phyloP scores from a whole-genome alignment of 495 filamentous ascomycete species.

The Oleoguttula mirabilis region DNA sequence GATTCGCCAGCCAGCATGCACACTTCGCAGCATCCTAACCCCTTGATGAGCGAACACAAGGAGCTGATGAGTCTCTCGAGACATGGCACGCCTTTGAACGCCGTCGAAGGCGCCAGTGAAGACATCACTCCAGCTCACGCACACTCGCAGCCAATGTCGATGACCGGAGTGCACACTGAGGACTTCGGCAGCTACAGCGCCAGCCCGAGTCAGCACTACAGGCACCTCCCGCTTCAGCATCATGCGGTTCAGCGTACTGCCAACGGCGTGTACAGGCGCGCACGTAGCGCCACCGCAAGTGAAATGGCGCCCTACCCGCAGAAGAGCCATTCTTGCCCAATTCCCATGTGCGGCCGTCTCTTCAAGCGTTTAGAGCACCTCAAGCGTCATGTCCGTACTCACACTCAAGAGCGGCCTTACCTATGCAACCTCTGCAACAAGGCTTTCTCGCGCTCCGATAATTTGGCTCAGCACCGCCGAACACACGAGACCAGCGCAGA shows the following conservation, averaged over 20 bases:
- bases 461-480: conserved; percentile 96
- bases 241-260: conserved; percentile 48
- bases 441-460: conserved; percentile 95
- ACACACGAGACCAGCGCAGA: conserved; percentile 79
- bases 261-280: conserved; percentile 67
- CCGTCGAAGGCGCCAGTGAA: conserved; percentile 42
- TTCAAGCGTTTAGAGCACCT: conserved; percentile 99
- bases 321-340: conserved; percentile 97
- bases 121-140: conserved; percentile 1
- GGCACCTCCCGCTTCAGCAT: conserved; percentile 37
- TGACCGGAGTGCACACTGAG: conserved; percentile 38
- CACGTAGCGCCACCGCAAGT: conserved; percentile 90
- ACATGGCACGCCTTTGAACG: conserved; percentile 74
- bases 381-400: conserved; percentile 97
- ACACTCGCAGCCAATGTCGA: background rate
- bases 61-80: conserved; percentile 74
- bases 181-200: conserved; percentile 58
- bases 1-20: conserved; percentile 55
- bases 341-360: conserved; percentile 88
- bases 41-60: conserved; percentile 53
- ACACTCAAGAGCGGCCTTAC: conserved; percentile 98
- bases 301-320: conserved; percentile 92
- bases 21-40: conserved; percentile 29
- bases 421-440: conserved; percentile 95
- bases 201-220: conserved; percentile 29